Conservation (phyloP, 805 yeast species). For the Candida qinlingensis region DNA sequence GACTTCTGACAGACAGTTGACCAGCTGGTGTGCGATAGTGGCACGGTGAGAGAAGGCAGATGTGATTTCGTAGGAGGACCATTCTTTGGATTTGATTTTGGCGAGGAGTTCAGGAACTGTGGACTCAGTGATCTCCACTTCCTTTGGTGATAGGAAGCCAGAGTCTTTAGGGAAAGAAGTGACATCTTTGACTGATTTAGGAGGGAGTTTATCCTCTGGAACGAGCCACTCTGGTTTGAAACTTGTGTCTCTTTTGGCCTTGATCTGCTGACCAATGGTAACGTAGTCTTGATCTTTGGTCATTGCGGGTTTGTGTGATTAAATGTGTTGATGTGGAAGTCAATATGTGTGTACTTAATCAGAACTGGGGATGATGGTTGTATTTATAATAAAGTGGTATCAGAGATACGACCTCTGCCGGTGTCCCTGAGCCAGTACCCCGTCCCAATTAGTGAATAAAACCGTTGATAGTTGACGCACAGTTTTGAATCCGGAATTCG, state of each 20-base stretch:
- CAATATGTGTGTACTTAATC: no score
- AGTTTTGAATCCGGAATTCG: no score
- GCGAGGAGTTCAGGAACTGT: conserved; percentile 15
- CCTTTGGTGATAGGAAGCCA: conserved; percentile 30
- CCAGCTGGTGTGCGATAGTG: conserved; percentile 54
- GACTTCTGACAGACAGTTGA: conserved; percentile 54
- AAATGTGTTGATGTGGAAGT: no score
- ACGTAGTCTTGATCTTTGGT: conserved; percentile 27
- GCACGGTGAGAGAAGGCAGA: conserved; percentile 35
- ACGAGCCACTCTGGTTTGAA: conserved; percentile 43
- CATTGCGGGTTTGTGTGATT: conserved; percentile 2
- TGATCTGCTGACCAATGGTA: conserved; percentile 36
- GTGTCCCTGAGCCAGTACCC: no score
- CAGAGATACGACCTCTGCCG: no score
- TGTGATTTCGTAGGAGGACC: conserved; percentile 38
- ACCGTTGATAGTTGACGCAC: no score
- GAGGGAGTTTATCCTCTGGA: conserved; percentile 8
- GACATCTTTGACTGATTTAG: conserved; percentile 30
- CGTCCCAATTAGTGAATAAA: no score
- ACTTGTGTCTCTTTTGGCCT: conserved; percentile 34
- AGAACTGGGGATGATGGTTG: no score
- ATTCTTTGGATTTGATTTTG: conserved; percentile 29
- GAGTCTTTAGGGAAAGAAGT: conserved; percentile 30
- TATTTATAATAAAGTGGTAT: no score
- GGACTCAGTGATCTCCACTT: conserved; percentile 29